A percentile compares a stretch with the other conserved stretches of the same genome.
These are phyloP conservation scores for Telfairia occidentalis DNA, from an alignment of 331 rosid genomes.

Conservation along the genomic window DNA sequence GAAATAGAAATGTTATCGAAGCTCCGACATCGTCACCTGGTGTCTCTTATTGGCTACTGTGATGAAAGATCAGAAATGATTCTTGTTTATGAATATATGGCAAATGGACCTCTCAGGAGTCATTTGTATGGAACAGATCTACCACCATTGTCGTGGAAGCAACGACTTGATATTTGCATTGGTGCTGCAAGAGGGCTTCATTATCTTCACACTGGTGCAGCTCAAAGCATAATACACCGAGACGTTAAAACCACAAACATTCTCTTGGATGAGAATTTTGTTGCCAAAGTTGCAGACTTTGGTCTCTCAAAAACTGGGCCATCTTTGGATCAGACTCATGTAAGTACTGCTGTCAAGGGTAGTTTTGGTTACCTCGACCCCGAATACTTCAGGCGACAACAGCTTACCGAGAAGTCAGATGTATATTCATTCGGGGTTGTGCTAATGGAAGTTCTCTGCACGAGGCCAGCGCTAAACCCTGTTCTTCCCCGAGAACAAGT, in stretches of 20 bases:
- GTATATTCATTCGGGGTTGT: slow-evolving; percentile 96
- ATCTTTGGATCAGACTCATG: slow-evolving; percentile 83
- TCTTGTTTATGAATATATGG: slow-evolving; percentile 93
- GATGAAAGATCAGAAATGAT: slow-evolving; percentile 93
- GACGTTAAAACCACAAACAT: slow-evolving; percentile 96
- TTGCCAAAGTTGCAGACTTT: slow-evolving; percentile 94
- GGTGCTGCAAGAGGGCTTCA: slow-evolving; percentile 97
- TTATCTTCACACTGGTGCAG: slow-evolving; percentile 90
- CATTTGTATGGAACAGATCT: slow-evolving; percentile 85
- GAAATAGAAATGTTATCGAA: slow-evolving; percentile 93
- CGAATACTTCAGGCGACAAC: slow-evolving; percentile 90
- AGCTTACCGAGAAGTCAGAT: slow-evolving; percentile 92
- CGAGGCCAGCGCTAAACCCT: slow-evolving; percentile 91
- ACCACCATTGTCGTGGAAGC: slow-evolving; percentile 77
- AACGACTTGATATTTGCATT: slow-evolving; percentile 82
- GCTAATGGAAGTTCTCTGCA: slow-evolving; percentile 87
- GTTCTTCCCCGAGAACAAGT: slow-evolving; percentile 92
- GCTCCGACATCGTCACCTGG: slow-evolving; percentile 94
- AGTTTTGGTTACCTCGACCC: slow-evolving; percentile 98
- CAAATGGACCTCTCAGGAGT: slow-evolving; percentile 90
- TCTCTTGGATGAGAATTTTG: slow-evolving; percentile 81
- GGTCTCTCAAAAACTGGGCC: slow-evolving; percentile 96
- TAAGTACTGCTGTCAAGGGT: slow-evolving; percentile 96
- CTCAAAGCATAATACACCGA: slow-evolving; percentile 87
- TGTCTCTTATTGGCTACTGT: slow-evolving; percentile 91